These are phyloP conservation scores for Dicorynia guianensis DNA, from an alignment of 306 rosid genomes.

Conservation along the genomic window DNA sequence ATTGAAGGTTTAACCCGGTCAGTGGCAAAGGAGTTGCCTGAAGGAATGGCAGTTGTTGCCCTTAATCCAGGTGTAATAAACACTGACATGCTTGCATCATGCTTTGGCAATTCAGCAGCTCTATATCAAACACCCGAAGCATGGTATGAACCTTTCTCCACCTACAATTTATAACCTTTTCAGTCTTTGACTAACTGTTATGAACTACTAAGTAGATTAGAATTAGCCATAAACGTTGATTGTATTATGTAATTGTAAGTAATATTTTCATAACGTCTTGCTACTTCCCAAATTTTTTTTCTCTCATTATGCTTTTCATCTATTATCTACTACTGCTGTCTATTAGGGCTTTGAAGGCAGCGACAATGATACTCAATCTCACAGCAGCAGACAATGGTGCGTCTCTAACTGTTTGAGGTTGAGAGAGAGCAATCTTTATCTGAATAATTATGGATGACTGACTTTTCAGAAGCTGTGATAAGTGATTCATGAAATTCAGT, in stretches of 20 bases:
- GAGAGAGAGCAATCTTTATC: neutral
- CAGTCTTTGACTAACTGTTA: neutral
- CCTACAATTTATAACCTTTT: neutral
- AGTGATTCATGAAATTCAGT: slow-evolving; percentile 1
- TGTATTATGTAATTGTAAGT: slow-evolving; percentile 5
- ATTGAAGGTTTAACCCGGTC: slow-evolving; percentile 82
- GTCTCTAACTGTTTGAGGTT: slow-evolving; percentile 74
- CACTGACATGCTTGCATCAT: slow-evolving; percentile 90
- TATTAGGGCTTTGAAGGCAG: slow-evolving; percentile 82
- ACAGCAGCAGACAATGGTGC: slow-evolving; percentile 88
- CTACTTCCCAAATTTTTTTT: neutral
- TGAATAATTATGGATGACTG: neutral
- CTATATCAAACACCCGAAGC: slow-evolving; percentile 75
- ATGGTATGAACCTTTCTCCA: slow-evolving; percentile 52
- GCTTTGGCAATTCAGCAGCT: slow-evolving; percentile 75
- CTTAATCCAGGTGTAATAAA: slow-evolving; percentile 86
- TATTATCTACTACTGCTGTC: neutral
- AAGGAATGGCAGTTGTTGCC: slow-evolving; percentile 83
- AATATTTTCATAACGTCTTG: neutral
- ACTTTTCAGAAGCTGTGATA: neutral
- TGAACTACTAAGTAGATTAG: neutral
- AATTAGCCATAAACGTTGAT: neutral
- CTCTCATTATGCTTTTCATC: slow-evolving; percentile 13
- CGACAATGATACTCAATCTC: slow-evolving; percentile 85
- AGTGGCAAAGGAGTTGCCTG: slow-evolving; percentile 81